Percentiles rank a stretch among this genome's conserved stretches.
These are phyloP conservation scores for Solanum hybrid DNA, from an alignment of 305 asterid genomes.

Conservation along the genomic window DNA sequence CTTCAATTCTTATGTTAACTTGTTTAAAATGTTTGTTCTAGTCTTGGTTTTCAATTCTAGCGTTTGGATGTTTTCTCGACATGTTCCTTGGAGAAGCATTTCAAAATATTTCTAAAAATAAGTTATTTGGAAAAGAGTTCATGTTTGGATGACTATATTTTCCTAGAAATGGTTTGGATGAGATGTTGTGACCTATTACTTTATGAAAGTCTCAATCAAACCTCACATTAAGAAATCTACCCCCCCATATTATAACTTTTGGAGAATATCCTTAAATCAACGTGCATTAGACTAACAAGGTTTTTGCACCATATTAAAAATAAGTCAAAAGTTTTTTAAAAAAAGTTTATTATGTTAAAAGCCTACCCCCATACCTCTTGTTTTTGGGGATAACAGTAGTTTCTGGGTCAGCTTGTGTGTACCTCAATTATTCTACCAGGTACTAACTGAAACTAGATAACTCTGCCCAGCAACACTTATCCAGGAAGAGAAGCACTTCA, in stretches of 20 bases:
- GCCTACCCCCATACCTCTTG: not conserved
- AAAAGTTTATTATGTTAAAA: not conserved
- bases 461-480: not conserved
- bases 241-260: not conserved
- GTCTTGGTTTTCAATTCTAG: not conserved
- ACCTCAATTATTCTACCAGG: not conserved
- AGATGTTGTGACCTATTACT: not conserved
- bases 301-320: not conserved
- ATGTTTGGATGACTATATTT: not conserved
- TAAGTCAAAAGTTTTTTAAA: not conserved
- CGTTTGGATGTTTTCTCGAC: not conserved
- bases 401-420: not conserved
- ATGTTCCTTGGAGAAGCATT: not conserved
- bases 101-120: not conserved
- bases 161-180: not conserved
- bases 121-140: not conserved
- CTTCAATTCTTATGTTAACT: conserved; percentile 3
- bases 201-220: not conserved
- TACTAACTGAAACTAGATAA: not conserved
- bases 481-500: not conserved
- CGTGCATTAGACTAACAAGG: not conserved
- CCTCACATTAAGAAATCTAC: not conserved
- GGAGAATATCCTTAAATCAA: not conserved
- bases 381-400: not conserved
- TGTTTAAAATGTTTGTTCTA: not conserved